Conservation (phyloP, 805 yeast genomes). For the Ogataea chonburiensis region DNA sequence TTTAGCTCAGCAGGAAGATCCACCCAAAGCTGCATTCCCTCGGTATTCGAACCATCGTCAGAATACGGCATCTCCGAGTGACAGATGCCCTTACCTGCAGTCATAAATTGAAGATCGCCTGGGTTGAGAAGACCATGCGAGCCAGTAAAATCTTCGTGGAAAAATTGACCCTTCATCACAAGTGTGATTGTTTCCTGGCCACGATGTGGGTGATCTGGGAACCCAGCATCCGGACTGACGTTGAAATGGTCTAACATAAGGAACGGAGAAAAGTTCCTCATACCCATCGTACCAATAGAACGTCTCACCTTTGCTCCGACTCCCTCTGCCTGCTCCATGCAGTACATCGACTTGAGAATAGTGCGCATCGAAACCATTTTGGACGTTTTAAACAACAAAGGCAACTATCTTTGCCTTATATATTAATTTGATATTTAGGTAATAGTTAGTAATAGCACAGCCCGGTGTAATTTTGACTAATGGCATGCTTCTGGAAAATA, state of each 20-base stretch:
- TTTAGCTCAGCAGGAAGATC: constrained; percentile 69
- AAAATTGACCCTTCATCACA: constrained; percentile 61
- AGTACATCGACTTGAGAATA: constrained; percentile 50
- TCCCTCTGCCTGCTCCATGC: constrained; percentile 77
- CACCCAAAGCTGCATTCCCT: constrained; percentile 87
- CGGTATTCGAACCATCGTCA: constrained; percentile 45
- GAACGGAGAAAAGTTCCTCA: constrained; percentile 80
- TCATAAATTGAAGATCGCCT: constrained; percentile 92
- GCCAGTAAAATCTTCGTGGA: constrained; percentile 88
- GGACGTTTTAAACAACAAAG: background rate
- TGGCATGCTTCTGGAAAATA: constrained; percentile 1
- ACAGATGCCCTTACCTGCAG: constrained; percentile 85
- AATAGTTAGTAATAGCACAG: constrained; percentile 12
- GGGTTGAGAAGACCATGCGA: constrained; percentile 70
- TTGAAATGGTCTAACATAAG: constrained; percentile 78
- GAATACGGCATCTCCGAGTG: constrained; percentile 85
- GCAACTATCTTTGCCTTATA: background rate
- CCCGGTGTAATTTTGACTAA: constrained; percentile 4
- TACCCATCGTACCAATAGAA: constrained; percentile 65
- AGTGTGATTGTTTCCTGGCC: constrained; percentile 82
- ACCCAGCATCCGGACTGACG: constrained; percentile 64
- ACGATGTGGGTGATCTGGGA: constrained; percentile 82
- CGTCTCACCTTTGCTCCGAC: constrained; percentile 86
- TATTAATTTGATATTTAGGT: constrained; percentile 4
- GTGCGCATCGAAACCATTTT: constrained; percentile 42